These are phyloP conservation scores for Sparassis latifolia DNA, from an alignment of 1,284 basidiomycete species.

Conservation along the genomic window DNA sequence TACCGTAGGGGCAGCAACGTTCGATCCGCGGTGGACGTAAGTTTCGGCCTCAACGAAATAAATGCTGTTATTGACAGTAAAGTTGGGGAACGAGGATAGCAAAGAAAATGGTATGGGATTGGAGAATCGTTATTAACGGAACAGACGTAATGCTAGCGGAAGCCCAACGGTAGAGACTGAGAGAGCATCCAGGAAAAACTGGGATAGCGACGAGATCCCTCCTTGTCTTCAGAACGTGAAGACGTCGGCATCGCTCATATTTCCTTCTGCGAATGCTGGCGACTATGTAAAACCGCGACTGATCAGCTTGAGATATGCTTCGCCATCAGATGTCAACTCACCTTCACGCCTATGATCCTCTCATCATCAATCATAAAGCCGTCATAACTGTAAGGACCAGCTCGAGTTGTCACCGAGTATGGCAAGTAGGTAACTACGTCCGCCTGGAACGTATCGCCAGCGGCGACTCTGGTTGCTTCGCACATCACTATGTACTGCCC, in stretches of 20 bases:
- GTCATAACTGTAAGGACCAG: slow-evolving; percentile 10
- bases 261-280: slow-evolving; percentile 15
- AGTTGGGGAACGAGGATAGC: too few relatives aligned
- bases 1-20: slow-evolving; percentile 1
- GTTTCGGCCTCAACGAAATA: too few relatives aligned
- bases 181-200: too few relatives aligned
- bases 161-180: too few relatives aligned
- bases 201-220: too few relatives aligned
- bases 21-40: too few relatives aligned
- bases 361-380: slow-evolving; percentile 28
- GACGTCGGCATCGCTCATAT: slow-evolving; percentile 22
- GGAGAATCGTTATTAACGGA: too few relatives aligned
- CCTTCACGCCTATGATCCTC: slow-evolving; percentile 26
- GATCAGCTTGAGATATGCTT: not conserved
- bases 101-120: too few relatives aligned
- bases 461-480: not conserved
- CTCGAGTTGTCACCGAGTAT: slow-evolving; percentile 4
- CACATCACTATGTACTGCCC: not conserved
- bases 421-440: slow-evolving; percentile 12
- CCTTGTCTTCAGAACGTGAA: slow-evolving; percentile 17
- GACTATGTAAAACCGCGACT: slow-evolving; percentile 1
- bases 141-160: too few relatives aligned
- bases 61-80: too few relatives aligned
- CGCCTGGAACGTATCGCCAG: slow-evolving; percentile 3
- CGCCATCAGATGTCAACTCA: slow-evolving; percentile 7